Base-by-base conservation (phyloP, 495 filamentous ascomycete species). In the Staphylotrichum longicolle region DNA sequence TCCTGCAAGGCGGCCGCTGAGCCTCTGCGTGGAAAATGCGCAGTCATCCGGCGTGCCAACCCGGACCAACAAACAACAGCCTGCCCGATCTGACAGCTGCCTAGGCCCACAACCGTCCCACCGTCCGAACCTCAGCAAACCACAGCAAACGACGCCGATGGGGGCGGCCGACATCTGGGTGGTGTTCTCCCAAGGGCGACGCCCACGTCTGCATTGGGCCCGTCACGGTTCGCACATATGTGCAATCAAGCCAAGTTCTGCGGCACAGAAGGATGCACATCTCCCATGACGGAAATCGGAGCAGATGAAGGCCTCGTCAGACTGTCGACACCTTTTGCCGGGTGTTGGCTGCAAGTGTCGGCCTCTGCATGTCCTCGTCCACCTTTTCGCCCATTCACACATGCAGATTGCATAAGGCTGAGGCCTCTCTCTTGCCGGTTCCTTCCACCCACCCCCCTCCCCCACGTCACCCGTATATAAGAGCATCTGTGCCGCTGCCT, bases 1-100 rank as follows among this genome's bases (percentile, higher is more conserved):
- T 39, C 46, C 54, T 46, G 57, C 5, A 49, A 61, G 53, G 54
- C 53, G 58, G 63, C 63, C 47, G 58, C 63, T 47, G 63, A 60
- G 63, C 52, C 54, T 60, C 50, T 61, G 47, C 15, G 30, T 42
- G 55, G 20, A 2, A 7, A 48, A 48, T 65, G 58, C 58, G 57
- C 63, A 65, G 57, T 54, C 30, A 52, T 54, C 40, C 10, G 37
- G 8, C 10, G 40, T 7, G 33, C 48, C 57, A 51, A 46, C 51
- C 41, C 20, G 20, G 20, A 27, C 20, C 20, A 27, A 27, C 20
- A 27, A 27, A 27, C 20, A 40, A 47, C 49, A 12, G 42, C 41
- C 41, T 27, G 5, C 3, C 20, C 8, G n/a, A 35, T 27, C 20
- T 27, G 20, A 27, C 20, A 27, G 20, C 20, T 27, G 20, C 20